Evolutionary conservation across 1,284 basidiomycete genomes (phyloP).

Genomic region (Wallemia hederae): DNA sequence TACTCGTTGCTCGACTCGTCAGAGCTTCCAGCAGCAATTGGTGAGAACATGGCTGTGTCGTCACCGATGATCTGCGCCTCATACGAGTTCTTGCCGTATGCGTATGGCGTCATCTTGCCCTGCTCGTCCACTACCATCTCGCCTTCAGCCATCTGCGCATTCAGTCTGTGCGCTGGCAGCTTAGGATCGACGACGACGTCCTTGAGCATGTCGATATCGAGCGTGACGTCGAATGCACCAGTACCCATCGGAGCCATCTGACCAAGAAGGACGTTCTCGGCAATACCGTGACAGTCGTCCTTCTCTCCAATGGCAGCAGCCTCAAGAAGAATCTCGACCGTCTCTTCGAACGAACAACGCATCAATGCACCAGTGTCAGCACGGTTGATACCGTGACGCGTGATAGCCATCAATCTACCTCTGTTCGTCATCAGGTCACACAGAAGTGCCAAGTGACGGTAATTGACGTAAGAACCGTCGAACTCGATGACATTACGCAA

Average conservation of each 20-base stretch:
- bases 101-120: conserved; percentile 56
- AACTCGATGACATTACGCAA: conserved; percentile 85
- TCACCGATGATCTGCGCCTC: conserved; percentile 32
- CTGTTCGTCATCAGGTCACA: conserved; percentile 98
- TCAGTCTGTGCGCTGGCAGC: conserved; percentile 40
- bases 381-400: conserved; percentile 95
- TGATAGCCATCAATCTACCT: conserved; percentile 89
- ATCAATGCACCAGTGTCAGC: conserved; percentile 90
- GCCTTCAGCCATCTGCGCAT: conserved; percentile 47
- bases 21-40: conserved; percentile 47
- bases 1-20: conserved; percentile 33
- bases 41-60: conserved; percentile 73
- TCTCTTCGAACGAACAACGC: conserved; percentile 98
- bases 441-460: conserved; percentile 76
- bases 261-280: conserved; percentile 93
- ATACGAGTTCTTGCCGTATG: conserved; percentile 15
- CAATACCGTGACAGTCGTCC: conserved; percentile 91
- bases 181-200: conserved; percentile 94
- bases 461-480: conserved; percentile 98
- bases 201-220: conserved; percentile 96
- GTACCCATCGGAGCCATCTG: conserved; percentile 98
- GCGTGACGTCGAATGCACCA: conserved; percentile 74
- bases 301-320: conserved; percentile 92
- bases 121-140: conserved; percentile 63
- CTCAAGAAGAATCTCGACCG: conserved; percentile 95